A percentile compares a stretch with the other conserved stretches of the same genome.
Conservation (phyloP, 768 basidiomycete species). For the Neoboletus magnificus region DNA sequence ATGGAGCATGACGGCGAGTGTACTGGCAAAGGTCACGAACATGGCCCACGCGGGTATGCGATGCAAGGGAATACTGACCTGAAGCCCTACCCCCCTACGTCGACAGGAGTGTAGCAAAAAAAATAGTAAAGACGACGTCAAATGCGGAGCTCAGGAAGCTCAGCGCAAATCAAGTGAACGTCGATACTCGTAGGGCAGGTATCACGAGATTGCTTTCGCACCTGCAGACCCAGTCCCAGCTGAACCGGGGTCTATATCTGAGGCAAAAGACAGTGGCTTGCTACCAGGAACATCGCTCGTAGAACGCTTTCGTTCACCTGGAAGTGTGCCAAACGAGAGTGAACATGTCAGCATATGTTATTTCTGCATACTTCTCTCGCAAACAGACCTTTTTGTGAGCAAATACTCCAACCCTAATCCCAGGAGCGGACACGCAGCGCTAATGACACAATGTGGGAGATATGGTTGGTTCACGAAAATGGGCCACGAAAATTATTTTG, state of each 20-base stretch:
- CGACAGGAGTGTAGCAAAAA: conserved; percentile 55
- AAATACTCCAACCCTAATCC: background rate
- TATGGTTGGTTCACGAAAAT: conserved; percentile 8
- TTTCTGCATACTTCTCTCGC: background rate
- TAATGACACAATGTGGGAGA: conserved; percentile 2
- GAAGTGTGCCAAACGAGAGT: background rate
- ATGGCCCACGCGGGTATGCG: conserved; percentile 32
- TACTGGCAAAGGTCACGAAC: conserved; percentile 48
- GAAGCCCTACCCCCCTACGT: too few relatives aligned
- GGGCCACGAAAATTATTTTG: conserved; percentile 7
- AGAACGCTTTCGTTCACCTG: background rate
- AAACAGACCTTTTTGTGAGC: conserved; percentile 4
- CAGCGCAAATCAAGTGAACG: conserved; percentile 45
- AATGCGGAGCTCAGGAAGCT: conserved; percentile 53
- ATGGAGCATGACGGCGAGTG: conserved; percentile 47
- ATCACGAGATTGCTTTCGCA: conserved; percentile 40
- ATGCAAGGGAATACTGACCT: conserved; percentile 31
- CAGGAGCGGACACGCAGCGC: background rate
- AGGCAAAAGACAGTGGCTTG: background rate
- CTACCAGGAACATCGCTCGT: background rate
- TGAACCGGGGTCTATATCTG: background rate
- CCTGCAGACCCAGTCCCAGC: conserved; percentile 10
- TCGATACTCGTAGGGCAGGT: conserved; percentile 48
- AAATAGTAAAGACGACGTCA: conserved; percentile 61
- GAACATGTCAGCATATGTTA: background rate